Base-by-base conservation (phyloP, 2,329 filamentous ascomycete species). In the Penicillium sp. region DNA sequence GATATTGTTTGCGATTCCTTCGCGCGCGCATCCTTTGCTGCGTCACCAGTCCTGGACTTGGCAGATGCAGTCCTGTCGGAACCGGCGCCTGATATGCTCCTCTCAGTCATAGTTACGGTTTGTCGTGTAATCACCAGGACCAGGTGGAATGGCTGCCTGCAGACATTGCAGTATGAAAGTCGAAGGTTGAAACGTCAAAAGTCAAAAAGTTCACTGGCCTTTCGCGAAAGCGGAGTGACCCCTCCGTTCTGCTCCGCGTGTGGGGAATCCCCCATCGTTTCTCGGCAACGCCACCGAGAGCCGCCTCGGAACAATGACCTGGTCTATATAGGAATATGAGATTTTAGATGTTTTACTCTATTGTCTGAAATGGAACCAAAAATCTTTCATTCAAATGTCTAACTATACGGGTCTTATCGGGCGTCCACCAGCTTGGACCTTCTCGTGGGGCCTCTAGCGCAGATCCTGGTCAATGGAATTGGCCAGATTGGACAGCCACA, bases 1-100 rank as follows among this genome's bases (percentile, higher is more conserved):
- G 69, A 65, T 53, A 64, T 60, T 37, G 68, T 60, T 27, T 69
- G 67, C 33, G 58, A 62, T 54, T 62, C 68, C 59, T 71, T 73
- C 59, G 69, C 61, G 63, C 63, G 67, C 54, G 66, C 62, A 53
- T 73, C 72, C 56, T 64, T 70, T 55, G 62, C 63, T 55, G 64
- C 59, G 61, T 61, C 60, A 56, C 52, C 27, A 56, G 62, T 50
- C 65, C 70, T 71, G 68, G 70, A 63, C 64, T 68, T 61, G 67
- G 56, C 62, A 58, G 62, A 53, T 31, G 48, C 49, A 41, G 22
- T 52, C 27, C 64, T 64, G 39, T 70, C 69, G 53, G 68, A 64
- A 57, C 48, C 58, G 45, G 63, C 57, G 55, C 62, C 66, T 55
- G 63, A 60, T 43, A 63, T 55, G 53, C 48, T 63, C 61, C 68